Percentiles rank a stretch among this genome's conserved stretches.
These are phyloP conservation scores for Fusarium paranaense DNA, from an alignment of 2,329 filamentous ascomycete genomes.

Conservation along the genomic window DNA sequence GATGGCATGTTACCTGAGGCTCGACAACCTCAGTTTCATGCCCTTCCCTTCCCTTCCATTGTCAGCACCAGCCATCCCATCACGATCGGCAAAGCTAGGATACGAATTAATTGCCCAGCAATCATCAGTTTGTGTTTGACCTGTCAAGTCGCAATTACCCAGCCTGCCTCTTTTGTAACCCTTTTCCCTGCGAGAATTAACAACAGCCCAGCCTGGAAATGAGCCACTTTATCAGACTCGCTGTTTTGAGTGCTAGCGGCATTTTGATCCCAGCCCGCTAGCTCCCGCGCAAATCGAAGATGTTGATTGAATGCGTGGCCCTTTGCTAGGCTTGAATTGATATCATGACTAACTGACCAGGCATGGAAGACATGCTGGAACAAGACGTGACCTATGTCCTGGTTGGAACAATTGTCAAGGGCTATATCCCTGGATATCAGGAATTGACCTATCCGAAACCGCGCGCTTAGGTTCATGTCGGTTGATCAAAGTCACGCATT, in stretches of 20 bases:
- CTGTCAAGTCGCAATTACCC: slow-evolving; percentile 16
- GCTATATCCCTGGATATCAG: neutral
- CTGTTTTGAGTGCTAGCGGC: slow-evolving; percentile 1
- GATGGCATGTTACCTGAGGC: neutral
- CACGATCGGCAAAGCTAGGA: slow-evolving; percentile 11
- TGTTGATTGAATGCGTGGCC: neutral
- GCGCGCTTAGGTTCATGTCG: slow-evolving; percentile 21
- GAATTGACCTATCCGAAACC: neutral
- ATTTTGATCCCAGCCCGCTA: slow-evolving; percentile 4
- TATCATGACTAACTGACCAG: slow-evolving; percentile 2
- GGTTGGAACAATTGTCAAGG: neutral
- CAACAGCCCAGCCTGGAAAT: neutral
- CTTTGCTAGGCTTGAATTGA: neutral
- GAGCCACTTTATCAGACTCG: neutral
- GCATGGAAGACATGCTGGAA: neutral
- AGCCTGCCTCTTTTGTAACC: slow-evolving; percentile 20
- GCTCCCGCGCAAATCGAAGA: neutral
- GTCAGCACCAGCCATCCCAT: slow-evolving; percentile 5
- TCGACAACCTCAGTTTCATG: neutral
- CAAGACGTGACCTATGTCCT: neutral
- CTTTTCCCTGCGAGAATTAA: slow-evolving; percentile 4
- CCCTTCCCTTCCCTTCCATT: neutral
- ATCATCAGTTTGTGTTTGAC: slow-evolving; percentile 14
- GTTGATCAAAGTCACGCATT: slow-evolving; percentile 3
- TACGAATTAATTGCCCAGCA: neutral